Percentiles rank a stretch among this genome's conserved stretches.
phyloP scores from a whole-genome alignment of 805 yeast species.

The Candida sphagnicola region DNA sequence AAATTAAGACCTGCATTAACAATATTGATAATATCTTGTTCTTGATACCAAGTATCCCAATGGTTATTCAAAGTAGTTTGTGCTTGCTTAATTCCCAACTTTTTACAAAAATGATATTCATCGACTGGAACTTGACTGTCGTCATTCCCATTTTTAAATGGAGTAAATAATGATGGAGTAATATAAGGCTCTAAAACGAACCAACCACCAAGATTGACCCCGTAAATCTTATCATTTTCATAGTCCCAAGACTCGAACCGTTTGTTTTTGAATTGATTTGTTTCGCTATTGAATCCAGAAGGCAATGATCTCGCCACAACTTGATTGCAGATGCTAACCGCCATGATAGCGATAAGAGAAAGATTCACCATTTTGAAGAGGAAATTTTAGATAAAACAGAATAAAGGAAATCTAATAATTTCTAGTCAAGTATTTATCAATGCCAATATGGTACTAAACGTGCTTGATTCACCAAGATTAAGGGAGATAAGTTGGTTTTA shows the following conservation, averaged over 20 bases:
- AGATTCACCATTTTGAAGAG: not conserved
- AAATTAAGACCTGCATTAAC: constrained; percentile 65
- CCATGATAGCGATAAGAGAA: not conserved
- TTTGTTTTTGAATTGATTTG: constrained; percentile 1
- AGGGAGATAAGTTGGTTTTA: no score
- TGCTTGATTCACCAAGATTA: no score
- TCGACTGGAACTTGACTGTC: constrained; percentile 62
- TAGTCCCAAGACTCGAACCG: constrained; percentile 24
- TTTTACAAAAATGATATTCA: constrained; percentile 66
- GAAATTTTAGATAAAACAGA: not conserved
- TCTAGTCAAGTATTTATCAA: no score
- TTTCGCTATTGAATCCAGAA: not conserved
- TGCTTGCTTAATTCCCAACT: constrained; percentile 61
- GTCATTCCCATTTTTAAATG: constrained; percentile 32
- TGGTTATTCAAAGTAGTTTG: constrained; percentile 51
- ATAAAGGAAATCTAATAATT: no score
- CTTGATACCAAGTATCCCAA: constrained; percentile 78
- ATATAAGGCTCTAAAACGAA: constrained; percentile 82
- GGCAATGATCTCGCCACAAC: not conserved
- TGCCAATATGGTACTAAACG: no score
- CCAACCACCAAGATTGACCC: constrained; percentile 91
- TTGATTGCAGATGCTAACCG: not conserved
- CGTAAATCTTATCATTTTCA: constrained; percentile 41
- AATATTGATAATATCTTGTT: constrained; percentile 62
- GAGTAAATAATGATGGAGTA: constrained; percentile 70